Base-by-base conservation (phyloP, 2,329 filamentous ascomycete species). In the Aspergillus sp. region DNA sequence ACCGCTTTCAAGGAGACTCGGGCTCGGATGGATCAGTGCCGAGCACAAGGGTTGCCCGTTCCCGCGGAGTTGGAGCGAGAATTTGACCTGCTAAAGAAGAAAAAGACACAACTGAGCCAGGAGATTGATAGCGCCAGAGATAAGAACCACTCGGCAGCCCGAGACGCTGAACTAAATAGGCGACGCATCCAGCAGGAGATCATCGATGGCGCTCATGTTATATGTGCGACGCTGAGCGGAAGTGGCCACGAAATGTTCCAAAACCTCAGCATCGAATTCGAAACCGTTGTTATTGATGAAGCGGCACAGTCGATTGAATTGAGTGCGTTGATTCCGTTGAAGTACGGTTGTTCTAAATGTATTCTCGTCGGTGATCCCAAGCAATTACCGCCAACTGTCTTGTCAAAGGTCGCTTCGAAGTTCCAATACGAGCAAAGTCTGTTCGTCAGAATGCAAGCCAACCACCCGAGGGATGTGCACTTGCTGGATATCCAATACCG, bases 181-280 rank as follows among this genome's bases (percentile, higher is more conserved):
- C 90, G 91, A 47, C 86, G 89, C 67, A 87, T 95, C 49, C 94
- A 98, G 75, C 93, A 98, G 74, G 88, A 95, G 67, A 91, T 99
- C 57, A 86, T 99, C 49, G 90, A 96, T 72, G 88, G 89, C 23
- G 92, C 95, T 2, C 91, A 99, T 77, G 90, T 99, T 55, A 87
- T 99, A 30, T 99, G 95, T 76, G 91, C 94, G 45, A 99, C 95
- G 0, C 87, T 99, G 53, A 97, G 93, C 75, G 95, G 94, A 70
- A 94, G 90, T 75, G 95, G 95, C 3, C 96, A 99, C 71, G 95
- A 99, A 67, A 96, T 98, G 88, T 97, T 99, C 80, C 92, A 94
- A 76, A 90, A 89, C 68, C 80, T 99, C 58, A 93, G 91, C 69
- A 92, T 99, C 55, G 95, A 99, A 75, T 99, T 99, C 67, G 95